A percentile compares a stretch with the other conserved stretches of the same genome.
phyloP scores from a whole-genome alignment of 345 rosid genomes.

The Carallia pectinifolia region DNA sequence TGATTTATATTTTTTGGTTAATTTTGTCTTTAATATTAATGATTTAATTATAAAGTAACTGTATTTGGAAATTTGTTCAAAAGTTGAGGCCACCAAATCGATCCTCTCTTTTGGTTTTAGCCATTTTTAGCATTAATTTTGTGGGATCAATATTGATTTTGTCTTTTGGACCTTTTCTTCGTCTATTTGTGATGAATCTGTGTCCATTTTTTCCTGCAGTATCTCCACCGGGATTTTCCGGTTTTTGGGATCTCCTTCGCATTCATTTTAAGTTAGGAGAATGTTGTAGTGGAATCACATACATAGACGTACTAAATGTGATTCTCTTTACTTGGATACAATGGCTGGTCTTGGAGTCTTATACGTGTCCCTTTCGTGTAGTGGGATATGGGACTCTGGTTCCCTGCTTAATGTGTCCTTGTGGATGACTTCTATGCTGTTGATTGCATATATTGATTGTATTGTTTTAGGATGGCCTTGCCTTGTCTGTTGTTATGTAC shows the following conservation, averaged over 20 bases:
- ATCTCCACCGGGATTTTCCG: not conserved
- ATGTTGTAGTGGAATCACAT: not conserved
- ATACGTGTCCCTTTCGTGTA: conserved; percentile 1
- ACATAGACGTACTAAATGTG: not conserved
- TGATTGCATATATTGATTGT: too few species aligned
- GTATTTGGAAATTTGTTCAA: conserved; percentile 2
- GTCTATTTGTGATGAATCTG: not conserved
- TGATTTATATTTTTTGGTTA: not conserved
- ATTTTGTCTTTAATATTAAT: not conserved
- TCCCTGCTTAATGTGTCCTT: conserved; percentile 7
- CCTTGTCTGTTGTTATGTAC: conserved; percentile 24
- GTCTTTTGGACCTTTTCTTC: not conserved
- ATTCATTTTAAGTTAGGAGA: not conserved
- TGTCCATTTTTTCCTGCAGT: not conserved
- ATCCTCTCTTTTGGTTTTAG: not conserved
- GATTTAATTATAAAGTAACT: not conserved
- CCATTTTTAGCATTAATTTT: not conserved
- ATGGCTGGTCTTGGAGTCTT: conserved; percentile 5
- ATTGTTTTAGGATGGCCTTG: conserved; percentile 3
- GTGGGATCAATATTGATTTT: not conserved
- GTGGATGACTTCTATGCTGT: conserved; percentile 10
- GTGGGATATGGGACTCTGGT: conserved; percentile 16
- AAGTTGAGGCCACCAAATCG: not conserved
- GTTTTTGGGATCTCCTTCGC: not conserved
- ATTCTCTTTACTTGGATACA: not conserved